phyloP scores from a whole-genome alignment of 2,329 filamentous ascomycete genomes.

The Davidsoniella neocaledoniae region DNA sequence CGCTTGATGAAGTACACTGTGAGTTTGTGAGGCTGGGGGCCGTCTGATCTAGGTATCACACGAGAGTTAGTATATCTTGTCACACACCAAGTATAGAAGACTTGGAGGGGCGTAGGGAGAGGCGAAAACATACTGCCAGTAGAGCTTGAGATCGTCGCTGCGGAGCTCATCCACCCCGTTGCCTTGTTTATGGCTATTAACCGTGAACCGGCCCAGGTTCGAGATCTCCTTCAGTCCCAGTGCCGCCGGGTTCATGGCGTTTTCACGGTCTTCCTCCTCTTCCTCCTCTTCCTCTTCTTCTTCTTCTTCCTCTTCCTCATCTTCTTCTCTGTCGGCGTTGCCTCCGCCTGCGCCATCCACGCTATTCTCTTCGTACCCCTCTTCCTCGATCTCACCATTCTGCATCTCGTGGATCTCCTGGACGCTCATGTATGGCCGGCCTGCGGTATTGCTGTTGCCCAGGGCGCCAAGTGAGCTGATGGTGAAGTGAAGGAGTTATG shows the following conservation, averaged over 20 bases:
- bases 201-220: constrained; percentile 67
- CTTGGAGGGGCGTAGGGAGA: background rate
- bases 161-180: constrained; percentile 63
- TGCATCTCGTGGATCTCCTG: constrained; percentile 14
- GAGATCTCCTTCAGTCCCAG: constrained; percentile 64
- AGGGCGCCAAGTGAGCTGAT: constrained; percentile 1
- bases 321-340: constrained; percentile 14
- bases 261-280: constrained; percentile 19
- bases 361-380: constrained; percentile 15
- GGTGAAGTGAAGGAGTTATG: constrained; percentile 3
- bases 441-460: background rate
- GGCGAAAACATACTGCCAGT: constrained; percentile 53
- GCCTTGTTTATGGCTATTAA: constrained; percentile 66
- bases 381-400: constrained; percentile 20
- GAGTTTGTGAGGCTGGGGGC: constrained; percentile 65
- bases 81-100: background rate
- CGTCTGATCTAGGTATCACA: constrained; percentile 45
- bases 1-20: constrained; percentile 77
- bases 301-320: constrained; percentile 17
- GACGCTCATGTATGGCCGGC: constrained; percentile 1
- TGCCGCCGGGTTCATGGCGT: constrained; percentile 30
- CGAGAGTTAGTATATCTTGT: constrained; percentile 4
- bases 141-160: constrained; percentile 53
- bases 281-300: constrained; percentile 17
- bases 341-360: constrained; percentile 15